Conservation (phyloP, 495 filamentous ascomycete genomes). For the Lichenothelia convexa region DNA sequence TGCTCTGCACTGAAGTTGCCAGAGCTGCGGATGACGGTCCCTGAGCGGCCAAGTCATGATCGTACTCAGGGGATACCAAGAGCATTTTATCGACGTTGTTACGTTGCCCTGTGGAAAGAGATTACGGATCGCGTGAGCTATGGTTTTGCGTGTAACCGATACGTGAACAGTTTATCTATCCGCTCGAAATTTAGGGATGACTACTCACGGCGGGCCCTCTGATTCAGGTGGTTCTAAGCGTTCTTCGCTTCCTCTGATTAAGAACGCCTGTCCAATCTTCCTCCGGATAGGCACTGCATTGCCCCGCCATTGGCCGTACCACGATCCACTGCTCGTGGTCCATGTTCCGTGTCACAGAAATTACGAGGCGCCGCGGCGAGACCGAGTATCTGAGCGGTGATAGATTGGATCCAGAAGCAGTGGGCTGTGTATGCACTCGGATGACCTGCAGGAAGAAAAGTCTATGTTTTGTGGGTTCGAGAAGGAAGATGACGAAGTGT, state of each 20-base stretch:
- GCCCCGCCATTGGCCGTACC: too few species aligned
- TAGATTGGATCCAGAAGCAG: too few species aligned
- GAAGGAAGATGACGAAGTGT: too few species aligned
- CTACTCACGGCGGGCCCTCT: conserved; percentile 15
- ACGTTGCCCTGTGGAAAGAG: background rate
- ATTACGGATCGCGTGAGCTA: background rate
- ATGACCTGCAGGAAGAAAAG: too few species aligned
- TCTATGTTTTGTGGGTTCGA: too few species aligned
- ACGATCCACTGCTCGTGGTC: too few species aligned
- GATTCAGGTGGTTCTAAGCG: conserved; percentile 18
- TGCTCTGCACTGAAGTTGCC: background rate
- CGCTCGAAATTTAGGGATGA: background rate
- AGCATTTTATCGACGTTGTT: background rate
- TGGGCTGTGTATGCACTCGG: too few species aligned
- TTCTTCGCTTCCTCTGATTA: conserved; percentile 13
- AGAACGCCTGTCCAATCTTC: conserved; percentile 19
- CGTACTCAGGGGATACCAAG: background rate
- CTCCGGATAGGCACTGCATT: too few species aligned
- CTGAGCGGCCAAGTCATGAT: background rate
- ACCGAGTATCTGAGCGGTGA: too few species aligned
- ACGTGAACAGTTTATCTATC: background rate
- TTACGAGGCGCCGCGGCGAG: too few species aligned
- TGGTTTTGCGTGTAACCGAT: background rate
- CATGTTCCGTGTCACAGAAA: too few species aligned
- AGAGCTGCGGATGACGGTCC: background rate